A percentile compares a stretch with the other conserved stretches of the same genome.
Evolutionary conservation across 148 eudicot genomes (phyloP).

Genomic region (Agrostemma githago): DNA sequence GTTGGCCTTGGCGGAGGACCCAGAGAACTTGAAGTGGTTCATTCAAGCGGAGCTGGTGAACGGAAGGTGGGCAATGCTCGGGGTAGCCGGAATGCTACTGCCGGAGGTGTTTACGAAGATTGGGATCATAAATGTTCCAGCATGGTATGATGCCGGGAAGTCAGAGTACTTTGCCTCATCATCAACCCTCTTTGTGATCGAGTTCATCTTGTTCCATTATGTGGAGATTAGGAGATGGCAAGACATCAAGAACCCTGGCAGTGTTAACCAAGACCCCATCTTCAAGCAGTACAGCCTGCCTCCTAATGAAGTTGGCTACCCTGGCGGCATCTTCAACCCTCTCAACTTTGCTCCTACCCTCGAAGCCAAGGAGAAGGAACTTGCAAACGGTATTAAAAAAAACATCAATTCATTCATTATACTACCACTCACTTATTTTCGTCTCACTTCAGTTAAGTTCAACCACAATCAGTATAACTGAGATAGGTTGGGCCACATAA

Average conservation of each 20-base stretch:
- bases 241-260: slow-evolving; percentile 97
- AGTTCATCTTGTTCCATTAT: slow-evolving; percentile 93
- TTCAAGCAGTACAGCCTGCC: slow-evolving; percentile 94
- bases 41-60: slow-evolving; percentile 95
- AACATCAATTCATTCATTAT: no score
- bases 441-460: no score
- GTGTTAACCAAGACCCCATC: slow-evolving; percentile 97
- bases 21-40: slow-evolving; percentile 83
- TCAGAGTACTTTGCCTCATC: slow-evolving; percentile 89
- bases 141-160: slow-evolving; percentile 93
- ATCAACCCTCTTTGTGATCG: slow-evolving; percentile 89
- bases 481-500: no score
- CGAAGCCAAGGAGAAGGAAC: slow-evolving; percentile 95
- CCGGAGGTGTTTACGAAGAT: slow-evolving; percentile 81
- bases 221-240: slow-evolving; percentile 99
- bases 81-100: slow-evolving; percentile 87
- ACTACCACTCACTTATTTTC: no score
- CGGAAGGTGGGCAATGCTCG: slow-evolving; percentile 96
- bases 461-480: no score
- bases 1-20: slow-evolving; percentile 89
- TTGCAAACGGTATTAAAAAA: slow-evolving; percentile 67
- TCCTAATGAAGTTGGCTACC: slow-evolving; percentile 85
- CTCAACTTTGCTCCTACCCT: slow-evolving; percentile 82
- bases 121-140: slow-evolving; percentile 71
- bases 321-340: slow-evolving; percentile 97